Evolutionary conservation across 768 basidiomycete species (phyloP).

Genomic region (Suillus placidus): DNA sequence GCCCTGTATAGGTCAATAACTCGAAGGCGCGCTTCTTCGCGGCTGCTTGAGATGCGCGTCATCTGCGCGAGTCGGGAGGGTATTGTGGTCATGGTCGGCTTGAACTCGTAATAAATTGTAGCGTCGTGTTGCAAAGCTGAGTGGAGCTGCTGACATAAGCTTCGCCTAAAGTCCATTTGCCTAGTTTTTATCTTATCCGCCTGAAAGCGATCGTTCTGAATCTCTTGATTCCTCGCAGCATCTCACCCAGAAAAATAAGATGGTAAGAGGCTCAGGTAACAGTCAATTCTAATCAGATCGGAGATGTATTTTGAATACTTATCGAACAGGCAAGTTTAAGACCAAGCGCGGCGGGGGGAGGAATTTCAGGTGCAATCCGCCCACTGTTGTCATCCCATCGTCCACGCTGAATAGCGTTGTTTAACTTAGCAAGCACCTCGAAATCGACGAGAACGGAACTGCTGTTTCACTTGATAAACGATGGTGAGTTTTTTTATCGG

Average conservation of each 20-base stretch:
- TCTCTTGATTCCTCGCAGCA: not conserved
- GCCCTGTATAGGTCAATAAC: constrained; percentile 83
- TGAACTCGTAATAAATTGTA: not conserved
- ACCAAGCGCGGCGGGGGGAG: constrained; percentile 87
- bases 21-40: constrained; percentile 65
- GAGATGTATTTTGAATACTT: not conserved
- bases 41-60: constrained; percentile 57
- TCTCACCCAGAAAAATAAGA: constrained; percentile 13
- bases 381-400: constrained; percentile 9
- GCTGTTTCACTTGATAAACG: constrained; percentile 50
- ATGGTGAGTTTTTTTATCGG: constrained; percentile 40
- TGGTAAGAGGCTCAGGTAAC: constrained; percentile 38
- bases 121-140: not conserved
- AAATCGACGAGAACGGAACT: constrained; percentile 57
- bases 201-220: not conserved
- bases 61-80: constrained; percentile 83
- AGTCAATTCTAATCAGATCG: not conserved
- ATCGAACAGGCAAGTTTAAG: constrained; percentile 74
- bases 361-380: constrained; percentile 64
- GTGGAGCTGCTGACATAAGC: constrained; percentile 22
- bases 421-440: constrained; percentile 57
- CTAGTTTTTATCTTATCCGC: constrained; percentile 22
- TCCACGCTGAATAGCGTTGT: constrained; percentile 16
- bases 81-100: constrained; percentile 71
- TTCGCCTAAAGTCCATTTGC: not conserved